Base-by-base conservation (phyloP, 305 asterid genomes). In the Fraxinus paxiana region DNA sequence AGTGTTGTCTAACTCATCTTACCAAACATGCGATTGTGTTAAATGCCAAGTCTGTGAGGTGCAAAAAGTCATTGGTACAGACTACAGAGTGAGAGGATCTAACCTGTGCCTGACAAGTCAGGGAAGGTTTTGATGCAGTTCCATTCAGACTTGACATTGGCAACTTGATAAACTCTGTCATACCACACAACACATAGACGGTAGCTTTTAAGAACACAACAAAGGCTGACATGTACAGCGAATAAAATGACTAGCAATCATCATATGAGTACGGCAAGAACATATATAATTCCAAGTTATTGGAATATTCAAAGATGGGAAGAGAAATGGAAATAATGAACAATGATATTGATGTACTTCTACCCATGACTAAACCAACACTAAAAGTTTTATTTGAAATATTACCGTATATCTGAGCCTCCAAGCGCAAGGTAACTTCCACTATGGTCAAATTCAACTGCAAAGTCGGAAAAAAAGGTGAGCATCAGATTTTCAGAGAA, bases 81-180 rank as follows among this genome's bases (percentile, higher is more conserved):
- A 48, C 13, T 38, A 38, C 54, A 43, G 54, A 48, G 73, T 59
- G 22, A 79, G 79, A 7, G 83, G 81, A 13, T 41, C 33, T 82
- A 6, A 95, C 99, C 99, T 87, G 97, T 94, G 81, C 99, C 99
- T 48, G 99, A 95, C 88, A 95, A 88, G 90, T 95, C 98, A 0
- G 99, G 99, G 85, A 96, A 88, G 79, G 97, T 96, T 86, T 94
- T 96, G 87, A 96, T 84, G 88, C 85, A 84, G 86, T 88, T 92
- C 99, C 99, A 96, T 61, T 96, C 99, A 18, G 96, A 86, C 84
- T 96, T 96, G 22, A 96, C 98, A 41, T 80, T 92, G 75, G 97
- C 97, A 65, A 90, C 96, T 91, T 96, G 97, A 84, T 90, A 90
- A 13, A 94, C 92, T 80, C 99, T 95, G 97, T 75, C 82, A 71